Percentiles rank a stretch among this genome's conserved stretches.
phyloP scores from a whole-genome alignment of 1,284 basidiomycete species.

The Cryptococcus maquisensis region DNA sequence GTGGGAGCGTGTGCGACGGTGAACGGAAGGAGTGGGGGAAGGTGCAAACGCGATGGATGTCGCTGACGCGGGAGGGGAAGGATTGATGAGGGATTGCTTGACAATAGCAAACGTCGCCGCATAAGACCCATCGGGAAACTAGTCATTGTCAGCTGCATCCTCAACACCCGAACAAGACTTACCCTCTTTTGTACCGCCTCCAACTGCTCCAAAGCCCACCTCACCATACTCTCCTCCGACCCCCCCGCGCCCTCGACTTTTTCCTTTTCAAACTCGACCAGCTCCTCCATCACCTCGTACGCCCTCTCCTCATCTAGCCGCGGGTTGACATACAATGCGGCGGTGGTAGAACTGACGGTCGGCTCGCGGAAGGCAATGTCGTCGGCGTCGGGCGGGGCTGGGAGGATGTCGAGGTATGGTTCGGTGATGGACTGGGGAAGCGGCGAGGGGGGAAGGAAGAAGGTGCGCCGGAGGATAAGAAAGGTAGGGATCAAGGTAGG shows the following conservation, averaged over 20 bases:
- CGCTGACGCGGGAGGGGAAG: constrained; percentile 6
- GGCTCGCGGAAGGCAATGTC: constrained; percentile 38
- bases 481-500: constrained; percentile 34
- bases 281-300: constrained; percentile 37
- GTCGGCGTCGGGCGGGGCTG: constrained; percentile 41
- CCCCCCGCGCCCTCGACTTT: constrained; percentile 18
- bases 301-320: constrained; percentile 36
- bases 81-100: constrained; percentile 18
- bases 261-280: constrained; percentile 43
- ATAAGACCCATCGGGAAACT: constrained; percentile 47
- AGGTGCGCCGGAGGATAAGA: constrained; percentile 36
- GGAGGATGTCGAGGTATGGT: constrained; percentile 36
- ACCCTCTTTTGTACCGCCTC: constrained; percentile 38
- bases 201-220: constrained; percentile 27
- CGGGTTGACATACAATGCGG: constrained; percentile 46
- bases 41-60: background rate
- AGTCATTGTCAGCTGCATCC: background rate
- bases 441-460: constrained; percentile 31
- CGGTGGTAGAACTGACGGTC: constrained; percentile 43
- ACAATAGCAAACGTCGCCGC: constrained; percentile 27
- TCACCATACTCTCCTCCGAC: constrained; percentile 22
- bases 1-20: constrained; percentile 32
- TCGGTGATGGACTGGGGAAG: constrained; percentile 27
- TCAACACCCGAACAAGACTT: constrained; percentile 7
- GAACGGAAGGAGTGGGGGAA: constrained; percentile 13